Evolutionary conservation across 2,329 filamentous ascomycete genomes (phyloP), one percentile per base, ranked within the genome.

Genomic region (Aspergillus phoenicis): DNA sequence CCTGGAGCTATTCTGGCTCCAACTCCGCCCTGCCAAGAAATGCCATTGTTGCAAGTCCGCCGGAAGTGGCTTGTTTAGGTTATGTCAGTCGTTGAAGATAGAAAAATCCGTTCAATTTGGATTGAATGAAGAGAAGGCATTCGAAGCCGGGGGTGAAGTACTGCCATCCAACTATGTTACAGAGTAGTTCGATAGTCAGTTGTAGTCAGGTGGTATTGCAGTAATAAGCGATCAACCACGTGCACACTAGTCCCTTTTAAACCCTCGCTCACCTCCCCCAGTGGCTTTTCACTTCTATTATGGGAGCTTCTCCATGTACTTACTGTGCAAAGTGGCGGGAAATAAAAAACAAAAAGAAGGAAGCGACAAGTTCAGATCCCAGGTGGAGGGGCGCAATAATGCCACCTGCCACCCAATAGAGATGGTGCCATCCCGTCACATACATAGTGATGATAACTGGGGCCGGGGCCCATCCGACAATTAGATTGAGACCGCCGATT

Each of bases 11-110:
- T 52, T 61, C 51, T 62, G 47, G 49, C 45, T 62, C 52, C 41
- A 36, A 58, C 61, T 61, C 65, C 61, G 57, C 54, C 55, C 43
- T 66, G 62, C 62, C 68, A 66, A 67, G 65, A 33, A 48, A 58
- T 52, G 39, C 56, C 57, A 64, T 62, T 62, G 60, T 62, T 56
- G 33, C 30, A n/a, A 56, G 17, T 39, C 13, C 24, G 33, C 30
- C 15, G 53, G 33, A 41, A 26, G 39, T 26, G 24, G 47, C 47
- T 17, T 22, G 15, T 41, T 17, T n/a, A 24, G 24, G 33, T 26
- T 13, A 38, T 39, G 33, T 36, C 33, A 36, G 11, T 30, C 10
- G 4, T 30, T 30, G 28, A 10, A 30, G 28, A 30, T 5, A 30
- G 28, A 30, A 5, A 8, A 30, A 30, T 5, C 28, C 5, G 4